Evolutionary conservation across 208 protist genomes (phyloP), one percentile per base, ranked within the genome.

Genomic region (Sergeia podlipaevii): DNA sequence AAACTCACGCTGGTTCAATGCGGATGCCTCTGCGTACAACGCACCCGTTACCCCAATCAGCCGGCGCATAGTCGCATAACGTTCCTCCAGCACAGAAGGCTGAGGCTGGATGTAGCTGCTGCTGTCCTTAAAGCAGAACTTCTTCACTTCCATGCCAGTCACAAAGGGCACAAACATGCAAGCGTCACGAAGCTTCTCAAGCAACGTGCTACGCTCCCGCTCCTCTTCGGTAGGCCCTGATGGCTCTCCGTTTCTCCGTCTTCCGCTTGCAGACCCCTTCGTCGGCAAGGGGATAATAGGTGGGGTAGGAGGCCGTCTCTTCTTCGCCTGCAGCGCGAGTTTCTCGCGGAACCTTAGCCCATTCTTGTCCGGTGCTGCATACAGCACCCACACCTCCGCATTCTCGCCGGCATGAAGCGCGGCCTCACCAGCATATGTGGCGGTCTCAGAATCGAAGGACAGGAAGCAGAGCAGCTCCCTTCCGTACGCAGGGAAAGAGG

Each of bases 371-470:
- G 88, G 88, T 0, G 79, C 83, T 2, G 60, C 74, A 62, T 91
- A 93, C 21, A 89, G 75, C 20, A 91, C 69, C 85, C 88, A 95
- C 49, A 95, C 37, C 65, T 95, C 84, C 8, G 73, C 67, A 21
- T 54, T 45, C 8, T 56, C 51, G 13, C 82, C 79, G 4, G 60
- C 39, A 8, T 32, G 34, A 36, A 92, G 55, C n/a, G 49, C 59
- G 24, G 74, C 75, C 7, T 36, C 33, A 37, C 73, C 81, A 27
- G 77, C 78, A 43, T 81, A 95, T 0, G 65, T 57, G 1, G 72
- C 75, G 17, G 8, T 8, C 23, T 65, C 11, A 1, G 67, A 41
- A 4, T 65, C 33, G 42, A 91, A 95, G 6, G 51, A 18, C 23
- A 95, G 56, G 54, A 95, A 87, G 3, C 52, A 18, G 8, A 85